Conservation (phyloP, 108 stramenopile genomes). For the Conticribra guillardii region DNA sequence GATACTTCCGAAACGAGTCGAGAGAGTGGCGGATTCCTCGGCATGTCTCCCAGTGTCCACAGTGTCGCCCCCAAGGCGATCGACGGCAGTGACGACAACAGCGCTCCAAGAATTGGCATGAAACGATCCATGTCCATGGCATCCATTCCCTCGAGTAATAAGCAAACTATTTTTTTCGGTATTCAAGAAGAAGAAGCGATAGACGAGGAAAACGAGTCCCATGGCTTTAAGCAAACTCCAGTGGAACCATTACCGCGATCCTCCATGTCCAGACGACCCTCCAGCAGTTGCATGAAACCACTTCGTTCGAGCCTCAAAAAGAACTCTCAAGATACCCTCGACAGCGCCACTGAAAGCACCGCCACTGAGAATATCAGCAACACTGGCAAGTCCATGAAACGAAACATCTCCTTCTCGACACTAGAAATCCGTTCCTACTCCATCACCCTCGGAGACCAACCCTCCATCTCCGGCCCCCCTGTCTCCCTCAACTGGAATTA, state of each 20-base stretch:
- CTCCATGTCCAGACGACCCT: not conserved
- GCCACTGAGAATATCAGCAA: constrained; percentile 5
- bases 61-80: too few relatives aligned
- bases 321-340: not conserved
- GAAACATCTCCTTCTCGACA: constrained; percentile 32
- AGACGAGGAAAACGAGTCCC: too few relatives aligned
- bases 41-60: too few relatives aligned
- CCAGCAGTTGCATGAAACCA: not conserved
- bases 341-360: not conserved
- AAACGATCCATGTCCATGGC: too few relatives aligned
- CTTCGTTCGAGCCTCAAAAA: not conserved
- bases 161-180: too few relatives aligned
- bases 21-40: not conserved
- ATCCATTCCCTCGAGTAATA: too few relatives aligned
- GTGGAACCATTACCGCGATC: not conserved
- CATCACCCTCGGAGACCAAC: constrained; percentile 30
- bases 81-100: too few relatives aligned
- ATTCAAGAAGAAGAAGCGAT: too few relatives aligned
- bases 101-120: too few relatives aligned
- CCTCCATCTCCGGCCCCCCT: constrained; percentile 24
- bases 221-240: not conserved
- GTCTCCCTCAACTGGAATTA: constrained; percentile 40
- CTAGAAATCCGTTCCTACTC: constrained; percentile 41
- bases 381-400: constrained; percentile 2
- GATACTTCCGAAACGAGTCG: not conserved